Percentiles rank a stretch among this genome's conserved stretches.
These are phyloP conservation scores for Emericellopsis cladophorae DNA, from an alignment of 2,329 filamentous ascomycete species.

Conservation along the genomic window DNA sequence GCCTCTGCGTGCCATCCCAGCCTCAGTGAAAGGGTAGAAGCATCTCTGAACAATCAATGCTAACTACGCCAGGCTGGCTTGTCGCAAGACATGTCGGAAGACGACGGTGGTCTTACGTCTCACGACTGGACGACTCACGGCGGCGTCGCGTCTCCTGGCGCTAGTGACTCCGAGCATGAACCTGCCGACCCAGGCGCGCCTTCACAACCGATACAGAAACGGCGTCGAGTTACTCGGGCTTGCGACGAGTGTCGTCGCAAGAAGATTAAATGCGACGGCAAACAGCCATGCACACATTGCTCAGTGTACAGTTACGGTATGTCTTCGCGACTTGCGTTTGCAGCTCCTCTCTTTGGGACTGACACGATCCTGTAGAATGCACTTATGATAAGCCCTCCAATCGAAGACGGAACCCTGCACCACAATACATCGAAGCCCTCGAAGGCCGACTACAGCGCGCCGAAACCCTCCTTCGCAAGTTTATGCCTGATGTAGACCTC, in stretches of 20 bases:
- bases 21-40: not conserved
- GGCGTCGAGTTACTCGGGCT: constrained; percentile 65
- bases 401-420: constrained; percentile 76
- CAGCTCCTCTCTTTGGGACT: not conserved
- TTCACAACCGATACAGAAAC: constrained; percentile 57
- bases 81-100: constrained; percentile 28
- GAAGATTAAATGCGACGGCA: constrained; percentile 80
- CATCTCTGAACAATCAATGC: constrained; percentile 2
- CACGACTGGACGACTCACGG: constrained; percentile 15
- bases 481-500: constrained; percentile 74
- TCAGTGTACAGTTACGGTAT: constrained; percentile 97
- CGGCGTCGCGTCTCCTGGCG: constrained; percentile 26
- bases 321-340: constrained; percentile 10
- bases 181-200: constrained; percentile 23
- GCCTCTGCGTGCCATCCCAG: not conserved
- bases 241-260: constrained; percentile 76
- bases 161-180: constrained; percentile 29
- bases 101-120: constrained; percentile 23
- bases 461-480: constrained; percentile 64
- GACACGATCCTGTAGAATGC: constrained; percentile 53
- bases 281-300: constrained; percentile 87
- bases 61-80: constrained; percentile 11
- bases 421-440: constrained; percentile 84
- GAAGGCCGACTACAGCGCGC: constrained; percentile 74
- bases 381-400: constrained; percentile 95